A percentile compares a stretch with the other conserved stretches of the same genome.
Conservation (phyloP, 257 asterid genomes). For the Voacanga thouarsii region DNA sequence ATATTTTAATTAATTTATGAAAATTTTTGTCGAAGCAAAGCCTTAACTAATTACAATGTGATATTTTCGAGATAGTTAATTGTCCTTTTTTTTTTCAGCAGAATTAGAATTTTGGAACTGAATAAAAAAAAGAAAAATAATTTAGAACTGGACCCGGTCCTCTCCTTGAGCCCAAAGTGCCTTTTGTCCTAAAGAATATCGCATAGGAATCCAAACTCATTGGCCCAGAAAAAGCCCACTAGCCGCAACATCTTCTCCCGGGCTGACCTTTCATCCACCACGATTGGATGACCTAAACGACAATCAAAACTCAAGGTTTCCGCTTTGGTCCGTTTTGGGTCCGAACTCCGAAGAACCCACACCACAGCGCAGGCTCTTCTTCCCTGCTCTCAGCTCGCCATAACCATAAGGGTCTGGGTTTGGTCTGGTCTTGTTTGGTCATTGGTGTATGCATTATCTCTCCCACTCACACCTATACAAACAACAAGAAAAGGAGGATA, state of each 20-base stretch:
- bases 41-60: too few relatives aligned
- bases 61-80: too few relatives aligned
- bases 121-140: too few relatives aligned
- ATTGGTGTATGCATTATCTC: constrained; percentile 1
- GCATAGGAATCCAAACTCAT: background rate
- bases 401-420: background rate
- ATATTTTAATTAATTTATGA: too few relatives aligned
- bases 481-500: background rate
- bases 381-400: background rate
- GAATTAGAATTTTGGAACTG: too few relatives aligned
- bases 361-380: background rate
- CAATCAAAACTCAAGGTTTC: background rate
- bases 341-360: background rate
- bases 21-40: too few relatives aligned
- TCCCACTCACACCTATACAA: constrained; percentile 3
- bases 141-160: background rate
- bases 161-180: background rate
- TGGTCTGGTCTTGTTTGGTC: background rate
- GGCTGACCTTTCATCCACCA: background rate
- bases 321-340: background rate
- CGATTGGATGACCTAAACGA: background rate
- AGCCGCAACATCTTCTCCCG: background rate
- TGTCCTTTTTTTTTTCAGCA: too few relatives aligned
- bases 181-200: background rate
- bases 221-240: background rate